Conservation (phyloP, 2,329 filamentous ascomycete genomes). For the Fusarium sp. region DNA sequence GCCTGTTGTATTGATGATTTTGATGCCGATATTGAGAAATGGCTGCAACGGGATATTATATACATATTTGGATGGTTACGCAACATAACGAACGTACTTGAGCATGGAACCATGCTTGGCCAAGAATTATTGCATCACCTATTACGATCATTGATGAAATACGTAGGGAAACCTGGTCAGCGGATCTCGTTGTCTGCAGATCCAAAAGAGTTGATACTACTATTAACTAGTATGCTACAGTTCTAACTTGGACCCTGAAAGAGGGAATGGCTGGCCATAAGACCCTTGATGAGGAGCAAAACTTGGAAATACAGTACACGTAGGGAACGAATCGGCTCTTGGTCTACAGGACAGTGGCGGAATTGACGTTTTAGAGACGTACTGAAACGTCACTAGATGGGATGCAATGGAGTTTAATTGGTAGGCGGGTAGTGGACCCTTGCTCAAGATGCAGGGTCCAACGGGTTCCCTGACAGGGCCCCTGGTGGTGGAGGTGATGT, state of each 20-base stretch:
- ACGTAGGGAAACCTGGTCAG: conserved; percentile 10
- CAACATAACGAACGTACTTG: not conserved
- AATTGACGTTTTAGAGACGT: conserved; percentile 18
- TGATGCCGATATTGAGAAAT: not conserved
- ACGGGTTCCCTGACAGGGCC: conserved; percentile 18
- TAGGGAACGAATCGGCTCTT: not conserved
- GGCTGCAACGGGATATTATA: conserved; percentile 15
- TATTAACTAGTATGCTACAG: not conserved
- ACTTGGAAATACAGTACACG: conserved; percentile 22
- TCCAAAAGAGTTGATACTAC: not conserved
- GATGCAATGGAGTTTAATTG: conserved; percentile 22
- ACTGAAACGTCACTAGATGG: conserved; percentile 36
- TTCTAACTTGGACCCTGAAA: conserved; percentile 5
- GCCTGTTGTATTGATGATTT: conserved; percentile 1
- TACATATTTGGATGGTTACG: conserved; percentile 2
- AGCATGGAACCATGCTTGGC: not conserved
- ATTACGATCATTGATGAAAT: conserved; percentile 34
- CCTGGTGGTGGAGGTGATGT: conserved; percentile 35
- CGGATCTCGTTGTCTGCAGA: not conserved
- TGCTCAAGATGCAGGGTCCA: conserved; percentile 34
- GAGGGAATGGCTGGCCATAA: not conserved
- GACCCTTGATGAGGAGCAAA: conserved; percentile 2
- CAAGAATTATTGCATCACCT: conserved; percentile 34
- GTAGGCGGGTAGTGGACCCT: conserved; percentile 1
- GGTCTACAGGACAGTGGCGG: conserved; percentile 6